Percentiles rank a stretch among this genome's conserved stretches.
Conservation (phyloP, 805 yeast genomes). For the Debaryomyces hansenii region DNA sequence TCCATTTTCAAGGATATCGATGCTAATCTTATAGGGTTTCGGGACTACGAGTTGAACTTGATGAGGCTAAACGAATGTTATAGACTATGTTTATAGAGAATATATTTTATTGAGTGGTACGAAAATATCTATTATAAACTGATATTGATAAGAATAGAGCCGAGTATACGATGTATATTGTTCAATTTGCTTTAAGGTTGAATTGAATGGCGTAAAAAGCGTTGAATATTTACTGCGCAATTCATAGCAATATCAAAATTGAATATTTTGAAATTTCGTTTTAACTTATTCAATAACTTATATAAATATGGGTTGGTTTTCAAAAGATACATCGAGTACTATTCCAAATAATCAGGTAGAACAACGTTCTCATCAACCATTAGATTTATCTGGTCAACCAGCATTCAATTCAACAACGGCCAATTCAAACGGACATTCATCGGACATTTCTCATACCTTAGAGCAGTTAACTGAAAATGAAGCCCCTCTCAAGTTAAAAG, state of each 20-base stretch:
- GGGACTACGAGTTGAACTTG: constrained; percentile 22
- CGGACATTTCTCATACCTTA: constrained; percentile 29
- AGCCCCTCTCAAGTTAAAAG: constrained; percentile 6
- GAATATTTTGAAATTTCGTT: background rate
- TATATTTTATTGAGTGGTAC: background rate
- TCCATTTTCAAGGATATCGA: constrained; percentile 3
- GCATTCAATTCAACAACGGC: no score
- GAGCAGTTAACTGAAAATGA: constrained; percentile 22
- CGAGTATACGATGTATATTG: no score
- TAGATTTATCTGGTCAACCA: constrained; percentile 10
- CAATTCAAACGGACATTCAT: constrained; percentile 10
- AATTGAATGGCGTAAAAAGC: no score
- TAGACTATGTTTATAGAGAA: constrained; percentile 23
- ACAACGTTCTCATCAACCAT: constrained; percentile 27
- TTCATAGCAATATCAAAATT: background rate
- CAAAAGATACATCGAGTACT: constrained; percentile 5
- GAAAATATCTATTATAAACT: background rate
- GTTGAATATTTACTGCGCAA: background rate
- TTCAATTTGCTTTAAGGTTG: no score
- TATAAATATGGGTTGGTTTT: constrained; percentile 17
- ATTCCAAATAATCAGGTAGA: constrained; percentile 16
- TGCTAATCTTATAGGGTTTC: constrained; percentile 18
- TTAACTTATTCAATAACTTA: background rate
- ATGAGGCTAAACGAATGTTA: constrained; percentile 30
- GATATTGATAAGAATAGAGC: background rate